These are phyloP conservation scores for Penicillium salamii DNA, from an alignment of 495 filamentous ascomycete species.

Conservation along the genomic window DNA sequence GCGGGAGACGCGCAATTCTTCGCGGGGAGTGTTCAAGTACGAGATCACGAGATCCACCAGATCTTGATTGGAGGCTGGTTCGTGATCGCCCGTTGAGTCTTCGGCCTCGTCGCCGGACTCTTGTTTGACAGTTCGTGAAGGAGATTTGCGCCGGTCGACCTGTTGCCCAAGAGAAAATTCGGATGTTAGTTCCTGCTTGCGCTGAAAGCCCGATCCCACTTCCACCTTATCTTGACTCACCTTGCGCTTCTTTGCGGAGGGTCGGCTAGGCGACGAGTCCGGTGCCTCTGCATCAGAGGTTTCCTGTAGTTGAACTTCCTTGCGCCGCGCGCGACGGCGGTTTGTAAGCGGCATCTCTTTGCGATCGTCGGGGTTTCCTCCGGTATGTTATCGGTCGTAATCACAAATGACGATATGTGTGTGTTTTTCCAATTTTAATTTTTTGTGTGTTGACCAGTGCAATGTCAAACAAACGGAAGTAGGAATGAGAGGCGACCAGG, in stretches of 20 bases:
- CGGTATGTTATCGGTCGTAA: neutral
- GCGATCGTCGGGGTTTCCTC: slow-evolving; percentile 4
- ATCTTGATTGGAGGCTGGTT: slow-evolving; percentile 54
- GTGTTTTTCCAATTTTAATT: no score
- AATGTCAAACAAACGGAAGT: no score
- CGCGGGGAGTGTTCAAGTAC: slow-evolving; percentile 57
- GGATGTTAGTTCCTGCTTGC: slow-evolving; percentile 10
- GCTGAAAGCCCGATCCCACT: slow-evolving; percentile 3
- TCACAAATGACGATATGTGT: neutral
- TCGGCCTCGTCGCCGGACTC: slow-evolving; percentile 44
- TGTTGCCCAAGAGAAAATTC: slow-evolving; percentile 14
- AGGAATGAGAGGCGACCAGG: slow-evolving; percentile 25
- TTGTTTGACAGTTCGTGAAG: slow-evolving; percentile 24
- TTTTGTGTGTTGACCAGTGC: no score
- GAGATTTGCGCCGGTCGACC: slow-evolving; percentile 38
- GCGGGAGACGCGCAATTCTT: slow-evolving; percentile 63
- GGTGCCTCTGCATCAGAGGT: slow-evolving; percentile 51
- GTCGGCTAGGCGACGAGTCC: slow-evolving; percentile 69
- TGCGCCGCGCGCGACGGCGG: slow-evolving; percentile 50
- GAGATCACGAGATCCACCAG: slow-evolving; percentile 73
- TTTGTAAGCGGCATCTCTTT: slow-evolving; percentile 49
- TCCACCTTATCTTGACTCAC: slow-evolving; percentile 37
- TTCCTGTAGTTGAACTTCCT: slow-evolving; percentile 48
- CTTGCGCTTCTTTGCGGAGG: slow-evolving; percentile 73
- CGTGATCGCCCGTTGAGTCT: slow-evolving; percentile 49